Base-by-base conservation (phyloP, 2,329 filamentous ascomycete genomes). In the Chaetomium globosum region DNA sequence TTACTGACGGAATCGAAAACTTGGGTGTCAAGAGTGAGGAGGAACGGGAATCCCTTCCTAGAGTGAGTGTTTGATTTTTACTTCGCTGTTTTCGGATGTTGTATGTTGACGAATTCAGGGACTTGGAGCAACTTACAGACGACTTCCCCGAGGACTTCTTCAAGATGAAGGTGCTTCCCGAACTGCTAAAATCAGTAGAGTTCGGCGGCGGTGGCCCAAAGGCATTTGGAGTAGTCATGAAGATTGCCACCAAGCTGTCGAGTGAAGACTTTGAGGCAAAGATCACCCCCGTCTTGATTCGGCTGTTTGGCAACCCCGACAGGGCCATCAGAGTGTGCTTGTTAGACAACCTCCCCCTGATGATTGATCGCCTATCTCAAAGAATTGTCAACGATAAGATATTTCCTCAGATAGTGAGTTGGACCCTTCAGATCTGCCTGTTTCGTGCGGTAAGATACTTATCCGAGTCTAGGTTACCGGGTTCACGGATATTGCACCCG, bases 141-240 rank as follows among this genome's bases (percentile, higher is more conserved):
- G 93, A 99, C 76, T 97, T 98, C 67, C 95, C 95, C 0, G 94
- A 97, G 74, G 95, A 98, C 66, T 99, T 97, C 77, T 97, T 98
- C 82, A 96, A 96, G 75, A 91, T 96, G 84, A 99, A 98, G 74
- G 88, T 99, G 3, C 82, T 99, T 9, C 95, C 95, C 0, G 95
- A 99, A 75, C 81, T 99, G 33, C 83, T 99, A n/a, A 99, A 98
- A 75, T 97, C 93, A 0, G 93, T 98, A n/a, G 95, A 99, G 74
- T 99, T 97, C 76, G 95, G 95, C 8, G 95, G 94, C 12, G 95
- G 95, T 31, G 95, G 95, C 0, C 91, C 94, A 0, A 96, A 96
- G 74, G 93, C 96, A 0, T 91, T 99, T 66, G 80, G 84, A 1
- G 88, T 96, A 1, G 91, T 97, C 49, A 87, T 98, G 81, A 96